phyloP scores from a whole-genome alignment of 2,329 filamentous ascomycete species.

The Hypoxylon sp. region DNA sequence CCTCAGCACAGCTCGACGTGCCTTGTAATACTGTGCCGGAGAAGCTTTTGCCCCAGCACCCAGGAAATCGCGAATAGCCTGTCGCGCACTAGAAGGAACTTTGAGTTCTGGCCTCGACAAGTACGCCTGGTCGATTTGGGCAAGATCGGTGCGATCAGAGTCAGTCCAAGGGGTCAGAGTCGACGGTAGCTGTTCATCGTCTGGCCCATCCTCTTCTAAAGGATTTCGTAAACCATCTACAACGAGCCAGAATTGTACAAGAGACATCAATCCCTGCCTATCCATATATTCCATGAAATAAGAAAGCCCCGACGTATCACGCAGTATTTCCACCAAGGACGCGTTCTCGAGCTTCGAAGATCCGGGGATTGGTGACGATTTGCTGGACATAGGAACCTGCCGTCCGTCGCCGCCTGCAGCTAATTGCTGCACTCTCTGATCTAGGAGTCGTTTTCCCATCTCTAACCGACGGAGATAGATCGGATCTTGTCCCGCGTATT shows the following conservation, averaged over 20 bases:
- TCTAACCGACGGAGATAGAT: conserved; percentile 91
- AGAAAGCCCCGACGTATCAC: conserved; percentile 89
- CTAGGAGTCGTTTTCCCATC: conserved; percentile 89
- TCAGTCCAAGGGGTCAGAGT: conserved; percentile 80
- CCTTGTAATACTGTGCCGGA: conserved; percentile 83
- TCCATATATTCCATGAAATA: conserved; percentile 99
- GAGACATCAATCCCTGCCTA: conserved; percentile 83
- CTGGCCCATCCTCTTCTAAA: conserved; percentile 83
- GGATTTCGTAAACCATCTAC: conserved; percentile 97
- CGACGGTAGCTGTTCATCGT: conserved; percentile 73
- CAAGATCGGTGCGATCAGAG: conserved; percentile 87
- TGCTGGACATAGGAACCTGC: conserved; percentile 49
- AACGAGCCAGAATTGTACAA: conserved; percentile 98
- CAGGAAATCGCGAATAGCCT: conserved; percentile 81
- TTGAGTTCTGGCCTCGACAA: conserved; percentile 85
- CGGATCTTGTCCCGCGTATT: conserved; percentile 82
- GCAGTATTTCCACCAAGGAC: conserved; percentile 85
- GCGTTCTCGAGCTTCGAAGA: conserved; percentile 79
- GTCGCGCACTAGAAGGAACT: conserved; percentile 76
- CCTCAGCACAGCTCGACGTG: conserved; percentile 82
- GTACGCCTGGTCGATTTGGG: conserved; percentile 92
- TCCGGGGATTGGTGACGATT: conserved; percentile 51
- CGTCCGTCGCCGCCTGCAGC: conserved; percentile 73
- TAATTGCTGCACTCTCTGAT: conserved; percentile 88
- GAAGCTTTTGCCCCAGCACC: conserved; percentile 81